phyloP scores from a whole-genome alignment of 345 rosid species.

The Euphorbia lathyris region DNA sequence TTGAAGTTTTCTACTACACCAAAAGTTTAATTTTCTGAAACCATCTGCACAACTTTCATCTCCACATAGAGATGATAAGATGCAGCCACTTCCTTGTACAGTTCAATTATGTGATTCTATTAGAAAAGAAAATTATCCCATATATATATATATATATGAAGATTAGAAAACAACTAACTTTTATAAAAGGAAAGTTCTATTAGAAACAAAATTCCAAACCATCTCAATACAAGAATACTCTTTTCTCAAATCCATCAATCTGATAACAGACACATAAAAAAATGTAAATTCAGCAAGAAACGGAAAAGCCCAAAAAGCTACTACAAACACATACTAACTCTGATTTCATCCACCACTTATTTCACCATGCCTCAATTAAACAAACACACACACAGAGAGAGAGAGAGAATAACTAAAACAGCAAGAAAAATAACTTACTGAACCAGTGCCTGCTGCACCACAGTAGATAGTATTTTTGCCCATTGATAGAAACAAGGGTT shows the following conservation, averaged over 20 bases:
- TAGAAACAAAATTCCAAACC: not conserved
- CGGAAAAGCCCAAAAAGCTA: not conserved
- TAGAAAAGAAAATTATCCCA: too few species aligned
- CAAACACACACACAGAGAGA: too few species aligned
- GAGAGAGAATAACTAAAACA: not conserved
- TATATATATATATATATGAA: too few species aligned
- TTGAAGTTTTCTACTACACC: not conserved
- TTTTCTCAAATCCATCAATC: not conserved
- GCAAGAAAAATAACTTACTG: conserved; percentile 51
- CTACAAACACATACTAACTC: not conserved
- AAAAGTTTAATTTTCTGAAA: not conserved
- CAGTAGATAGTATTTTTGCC: conserved; percentile 75
- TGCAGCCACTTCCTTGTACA: not conserved
- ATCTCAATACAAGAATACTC: not conserved
- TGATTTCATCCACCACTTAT: too few species aligned
- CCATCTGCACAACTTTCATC: not conserved
- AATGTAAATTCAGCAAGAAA: not conserved
- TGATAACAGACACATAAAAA: not conserved
- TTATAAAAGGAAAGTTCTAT: too few species aligned
- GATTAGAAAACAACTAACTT: too few species aligned
- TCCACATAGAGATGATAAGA: not conserved
- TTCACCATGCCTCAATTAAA: too few species aligned
- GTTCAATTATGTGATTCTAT: not conserved
- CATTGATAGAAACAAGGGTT: conserved; percentile 70
- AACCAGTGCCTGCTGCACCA: conserved; percentile 92